phyloP scores from a whole-genome alignment of 495 filamentous ascomycete genomes.

The Chaetomidium leptoderma region DNA sequence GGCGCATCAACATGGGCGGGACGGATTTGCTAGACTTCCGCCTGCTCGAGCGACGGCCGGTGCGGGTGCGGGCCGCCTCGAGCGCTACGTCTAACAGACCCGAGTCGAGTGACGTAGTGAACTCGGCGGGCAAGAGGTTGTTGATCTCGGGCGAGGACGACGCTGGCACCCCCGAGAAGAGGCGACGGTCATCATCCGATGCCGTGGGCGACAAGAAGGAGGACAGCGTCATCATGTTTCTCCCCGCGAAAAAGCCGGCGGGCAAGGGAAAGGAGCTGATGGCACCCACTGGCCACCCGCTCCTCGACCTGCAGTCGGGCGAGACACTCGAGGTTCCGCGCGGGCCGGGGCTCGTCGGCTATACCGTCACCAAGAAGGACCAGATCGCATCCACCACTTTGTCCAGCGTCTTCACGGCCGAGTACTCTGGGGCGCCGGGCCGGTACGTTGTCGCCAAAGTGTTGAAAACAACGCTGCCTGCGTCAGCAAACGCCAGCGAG shows the following conservation, averaged over 20 bases:
- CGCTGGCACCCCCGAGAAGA: slow-evolving; percentile 33
- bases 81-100: slow-evolving; percentile 22
- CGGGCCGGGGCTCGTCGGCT: slow-evolving; percentile 41
- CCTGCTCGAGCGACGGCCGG: slow-evolving; percentile 45
- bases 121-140: slow-evolving; percentile 41
- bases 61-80: slow-evolving; percentile 27
- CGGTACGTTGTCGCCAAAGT: slow-evolving; percentile 49
- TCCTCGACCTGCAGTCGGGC: slow-evolving; percentile 41
- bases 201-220: slow-evolving; percentile 27
- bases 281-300: slow-evolving; percentile 40
- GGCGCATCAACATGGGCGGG: slow-evolving; percentile 43
- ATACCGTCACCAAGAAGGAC: slow-evolving; percentile 44
- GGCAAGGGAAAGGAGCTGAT: slow-evolving; percentile 43
- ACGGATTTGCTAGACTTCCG: slow-evolving; percentile 47
- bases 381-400: slow-evolving; percentile 43
- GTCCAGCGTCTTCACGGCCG: slow-evolving; percentile 49
- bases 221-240: slow-evolving; percentile 46
- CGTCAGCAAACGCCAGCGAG: slow-evolving; percentile 2
- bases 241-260: slow-evolving; percentile 38
- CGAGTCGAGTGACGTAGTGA: slow-evolving; percentile 27
- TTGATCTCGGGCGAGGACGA: slow-evolving; percentile 38
- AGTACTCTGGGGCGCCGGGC: slow-evolving; percentile 41
- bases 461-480: slow-evolving; percentile 35
- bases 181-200: slow-evolving; percentile 32
- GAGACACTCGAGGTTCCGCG: slow-evolving; percentile 41